Percentiles rank a stretch among this genome's conserved stretches.
phyloP scores from a whole-genome alignment of 495 filamentous ascomycete species.

The Glutinoglossum americanum region DNA sequence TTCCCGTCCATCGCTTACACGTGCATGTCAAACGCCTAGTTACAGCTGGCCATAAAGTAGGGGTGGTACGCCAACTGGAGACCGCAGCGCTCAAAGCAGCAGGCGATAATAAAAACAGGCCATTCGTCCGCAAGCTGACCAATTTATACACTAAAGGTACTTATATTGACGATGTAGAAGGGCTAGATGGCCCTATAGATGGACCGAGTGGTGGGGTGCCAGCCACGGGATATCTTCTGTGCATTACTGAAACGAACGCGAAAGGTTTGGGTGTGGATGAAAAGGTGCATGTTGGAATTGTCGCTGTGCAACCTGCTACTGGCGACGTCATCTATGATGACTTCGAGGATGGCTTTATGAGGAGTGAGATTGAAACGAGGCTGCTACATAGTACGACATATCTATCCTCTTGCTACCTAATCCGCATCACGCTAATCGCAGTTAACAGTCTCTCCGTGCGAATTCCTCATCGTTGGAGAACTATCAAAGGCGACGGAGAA shows the following conservation, averaged over 20 bases:
- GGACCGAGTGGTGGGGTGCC: conserved; percentile 32
- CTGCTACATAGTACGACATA: conserved; percentile 53
- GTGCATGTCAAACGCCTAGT: conserved; percentile 93
- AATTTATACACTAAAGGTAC: conserved; percentile 98
- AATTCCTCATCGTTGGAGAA: conserved; percentile 87
- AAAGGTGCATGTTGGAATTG: conserved; percentile 75
- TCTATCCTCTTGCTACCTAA: not conserved
- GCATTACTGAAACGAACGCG: conserved; percentile 70
- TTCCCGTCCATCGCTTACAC: conserved; percentile 76
- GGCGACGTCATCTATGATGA: conserved; percentile 93
- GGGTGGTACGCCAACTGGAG: conserved; percentile 88
- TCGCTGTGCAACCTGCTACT: conserved; percentile 88
- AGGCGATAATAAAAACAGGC: conserved; percentile 83
- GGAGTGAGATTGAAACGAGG: conserved; percentile 84
- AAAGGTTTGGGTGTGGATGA: conserved; percentile 83
- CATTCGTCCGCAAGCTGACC: conserved; percentile 80
- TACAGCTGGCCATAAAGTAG: conserved; percentile 83
- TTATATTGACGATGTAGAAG: conserved; percentile 87
- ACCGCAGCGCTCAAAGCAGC: conserved; percentile 95
- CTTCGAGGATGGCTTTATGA: conserved; percentile 97
- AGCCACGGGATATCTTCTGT: conserved; percentile 75
- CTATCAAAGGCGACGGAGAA: conserved; percentile 88
- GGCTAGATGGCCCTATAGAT: conserved; percentile 31
- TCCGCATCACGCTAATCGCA: not conserved
- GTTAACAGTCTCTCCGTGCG: conserved; percentile 52